Base-by-base conservation (phyloP, 1,284 basidiomycete genomes). In the Abortiporus biennis region DNA sequence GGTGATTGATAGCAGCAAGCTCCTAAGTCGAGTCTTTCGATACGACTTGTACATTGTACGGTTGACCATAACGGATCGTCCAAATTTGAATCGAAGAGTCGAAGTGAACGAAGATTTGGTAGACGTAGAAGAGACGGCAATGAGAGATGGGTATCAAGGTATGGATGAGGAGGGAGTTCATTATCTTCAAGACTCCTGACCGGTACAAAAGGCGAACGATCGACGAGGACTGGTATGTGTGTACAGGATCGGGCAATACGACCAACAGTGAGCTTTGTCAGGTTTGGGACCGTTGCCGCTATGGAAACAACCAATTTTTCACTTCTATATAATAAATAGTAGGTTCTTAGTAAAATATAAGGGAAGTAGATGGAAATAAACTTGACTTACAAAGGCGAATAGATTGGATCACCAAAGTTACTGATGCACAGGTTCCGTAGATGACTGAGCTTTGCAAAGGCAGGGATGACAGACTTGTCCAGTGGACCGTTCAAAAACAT, bases 241-340 rank as follows among this genome's bases (percentile, higher is more conserved):
- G 78, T 47, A 24, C 66, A 63, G 3, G 82, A 83, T 44, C 84
- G 79, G 19, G 78, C 75, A 53, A 86, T 71, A 53, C 74, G 73
- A 30, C 79, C 72, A 19, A 86, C 65, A 13, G 71, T 66, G 44
- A 86, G 71, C 40, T 72, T 65, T 47, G 72, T 58, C 29, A 86
- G 72, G 46, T 63, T 60, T 4, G 76, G 75, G 4, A 78, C 56
- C 2, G 77, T 74, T 4, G 75, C 74, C 0, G 82, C 82, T 43
- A 86, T 76, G 9, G 74, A 72, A 12, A 84, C 80, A 42, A 74
- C 76, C 2, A 84, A 65, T 32, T 81, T 70, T 54, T 86, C 83
- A 57, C 81, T 85, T 59, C 83, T 85, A 47, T 27, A 38, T n/a
- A n/a, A n/a, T 43, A 19, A 9, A 40, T 36, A 47, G 24, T 15